Conservation (phyloP, 108 stramenopile species). For the Nitzschia sp. region DNA sequence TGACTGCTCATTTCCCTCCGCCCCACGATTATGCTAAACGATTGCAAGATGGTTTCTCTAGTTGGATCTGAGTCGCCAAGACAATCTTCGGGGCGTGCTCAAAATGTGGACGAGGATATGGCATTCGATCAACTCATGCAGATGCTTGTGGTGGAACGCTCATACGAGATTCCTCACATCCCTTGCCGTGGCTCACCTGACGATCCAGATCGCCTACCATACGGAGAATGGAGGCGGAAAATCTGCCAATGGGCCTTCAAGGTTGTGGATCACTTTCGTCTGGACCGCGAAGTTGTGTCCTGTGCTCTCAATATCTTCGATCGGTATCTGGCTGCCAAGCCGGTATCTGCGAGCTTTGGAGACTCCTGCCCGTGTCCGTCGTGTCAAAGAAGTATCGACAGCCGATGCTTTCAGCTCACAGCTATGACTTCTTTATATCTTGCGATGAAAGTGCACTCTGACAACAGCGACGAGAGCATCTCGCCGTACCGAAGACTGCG, state of each 20-base stretch:
- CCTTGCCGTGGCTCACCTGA: slow-evolving; percentile 9
- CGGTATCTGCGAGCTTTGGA: not conserved
- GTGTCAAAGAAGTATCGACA: slow-evolving; percentile 49
- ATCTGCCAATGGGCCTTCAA: slow-evolving; percentile 87
- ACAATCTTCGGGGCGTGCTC: not conserved
- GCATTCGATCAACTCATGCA: slow-evolving; percentile 28
- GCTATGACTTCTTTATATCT: slow-evolving; percentile 79
- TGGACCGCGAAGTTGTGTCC: slow-evolving; percentile 75
- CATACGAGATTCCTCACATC: slow-evolving; percentile 21
- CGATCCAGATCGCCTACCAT: slow-evolving; percentile 4
- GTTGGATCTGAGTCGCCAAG: not conserved
- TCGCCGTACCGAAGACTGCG: slow-evolving; percentile 29
- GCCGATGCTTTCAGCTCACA: slow-evolving; percentile 70
- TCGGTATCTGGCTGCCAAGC: slow-evolving; percentile 40
- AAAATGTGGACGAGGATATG: slow-evolving; percentile 9
- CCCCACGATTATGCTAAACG: not conserved
- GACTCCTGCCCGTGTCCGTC: slow-evolving; percentile 33
- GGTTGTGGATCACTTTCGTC: slow-evolving; percentile 78
- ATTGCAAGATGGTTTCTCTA: slow-evolving; percentile 9
- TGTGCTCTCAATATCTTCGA: slow-evolving; percentile 76
- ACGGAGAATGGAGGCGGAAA: slow-evolving; percentile 66
- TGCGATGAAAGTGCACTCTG: slow-evolving; percentile 73
- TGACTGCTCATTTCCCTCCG: not conserved
- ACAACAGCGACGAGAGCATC: slow-evolving; percentile 44
- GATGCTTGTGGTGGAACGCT: slow-evolving; percentile 23